phyloP scores from a whole-genome alignment of 1,139 yeast genomes.

The Debaryomyces fabryi region DNA sequence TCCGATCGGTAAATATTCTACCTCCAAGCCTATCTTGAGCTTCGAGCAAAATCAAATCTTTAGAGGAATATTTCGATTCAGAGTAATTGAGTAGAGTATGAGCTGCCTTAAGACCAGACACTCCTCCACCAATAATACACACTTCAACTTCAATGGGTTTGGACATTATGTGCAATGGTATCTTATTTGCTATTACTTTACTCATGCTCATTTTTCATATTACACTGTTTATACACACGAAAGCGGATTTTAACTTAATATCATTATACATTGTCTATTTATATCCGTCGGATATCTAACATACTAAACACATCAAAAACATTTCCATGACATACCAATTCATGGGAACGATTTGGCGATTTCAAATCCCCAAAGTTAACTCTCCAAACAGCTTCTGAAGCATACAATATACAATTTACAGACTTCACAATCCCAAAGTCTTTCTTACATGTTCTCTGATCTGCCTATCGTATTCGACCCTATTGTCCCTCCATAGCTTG shows the following conservation, averaged over 20 bases:
- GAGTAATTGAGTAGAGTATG: constrained; percentile 46
- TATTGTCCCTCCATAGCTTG: constrained; percentile 87
- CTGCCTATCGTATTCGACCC: constrained; percentile 63
- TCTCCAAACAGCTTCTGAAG: background rate
- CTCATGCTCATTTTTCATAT: background rate
- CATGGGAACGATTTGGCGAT: too few relatives aligned
- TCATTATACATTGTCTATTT: background rate
- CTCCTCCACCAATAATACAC: constrained; percentile 76
- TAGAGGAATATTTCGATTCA: constrained; percentile 31
- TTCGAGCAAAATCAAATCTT: constrained; percentile 47
- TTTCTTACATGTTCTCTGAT: constrained; percentile 68
- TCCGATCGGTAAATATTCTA: constrained; percentile 36
- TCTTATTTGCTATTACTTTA: background rate
- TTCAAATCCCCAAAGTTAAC: background rate
- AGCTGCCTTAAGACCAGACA: constrained; percentile 81
- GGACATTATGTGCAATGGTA: background rate
- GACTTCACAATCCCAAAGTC: constrained; percentile 58
- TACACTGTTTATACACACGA: background rate
- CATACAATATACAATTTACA: background rate
- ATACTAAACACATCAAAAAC: background rate
- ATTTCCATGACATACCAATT: background rate
- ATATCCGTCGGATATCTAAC: background rate
- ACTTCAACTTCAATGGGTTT: constrained; percentile 15
- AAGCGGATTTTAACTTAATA: background rate
- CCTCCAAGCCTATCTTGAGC: constrained; percentile 58